A percentile compares a stretch with the other conserved stretches of the same genome.
Evolutionary conservation across 2,329 filamentous ascomycete genomes (phyloP).

Genomic region (Pezicula carpinea): DNA sequence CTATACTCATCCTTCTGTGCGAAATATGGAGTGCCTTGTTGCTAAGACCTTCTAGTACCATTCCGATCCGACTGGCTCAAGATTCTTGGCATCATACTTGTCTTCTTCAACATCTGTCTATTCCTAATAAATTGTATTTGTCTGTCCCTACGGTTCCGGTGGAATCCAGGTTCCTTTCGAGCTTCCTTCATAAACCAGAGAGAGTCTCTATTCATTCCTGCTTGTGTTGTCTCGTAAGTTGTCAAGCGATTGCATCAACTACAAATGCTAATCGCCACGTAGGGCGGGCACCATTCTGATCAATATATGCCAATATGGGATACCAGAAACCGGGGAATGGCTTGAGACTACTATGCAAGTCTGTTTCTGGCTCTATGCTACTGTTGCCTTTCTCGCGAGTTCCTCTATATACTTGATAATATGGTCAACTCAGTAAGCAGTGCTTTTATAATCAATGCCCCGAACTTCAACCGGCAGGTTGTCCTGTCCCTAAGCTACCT

Average conservation of each 20-base stretch:
- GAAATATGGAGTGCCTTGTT: neutral
- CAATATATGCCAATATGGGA: conserved; percentile 73
- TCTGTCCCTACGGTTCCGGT: conserved; percentile 63
- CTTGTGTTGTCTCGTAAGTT: conserved; percentile 49
- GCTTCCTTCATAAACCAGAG: conserved; percentile 71
- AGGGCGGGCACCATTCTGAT: conserved; percentile 73
- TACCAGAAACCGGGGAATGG: conserved; percentile 58
- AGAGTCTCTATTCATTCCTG: conserved; percentile 73
- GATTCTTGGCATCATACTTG: conserved; percentile 55
- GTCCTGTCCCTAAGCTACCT: no score
- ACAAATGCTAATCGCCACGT: conserved; percentile 51
- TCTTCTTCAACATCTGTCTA: conserved; percentile 58
- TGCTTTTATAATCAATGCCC: no score
- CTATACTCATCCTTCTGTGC: neutral
- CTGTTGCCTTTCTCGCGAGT: conserved; percentile 61
- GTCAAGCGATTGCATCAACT: conserved; percentile 29
- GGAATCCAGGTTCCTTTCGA: conserved; percentile 65
- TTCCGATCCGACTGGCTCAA: conserved; percentile 51
- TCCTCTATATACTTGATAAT: conserved; percentile 70
- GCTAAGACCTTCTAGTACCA: conserved; percentile 36
- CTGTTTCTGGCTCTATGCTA: conserved; percentile 71
- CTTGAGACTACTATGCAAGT: conserved; percentile 54
- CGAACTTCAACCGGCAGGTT: no score
- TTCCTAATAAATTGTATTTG: conserved; percentile 60
- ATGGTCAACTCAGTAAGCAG: conserved; percentile 54